Conservation (phyloP, 1,284 basidiomycete genomes). For the Austroboletus novae-zelandiae region DNA sequence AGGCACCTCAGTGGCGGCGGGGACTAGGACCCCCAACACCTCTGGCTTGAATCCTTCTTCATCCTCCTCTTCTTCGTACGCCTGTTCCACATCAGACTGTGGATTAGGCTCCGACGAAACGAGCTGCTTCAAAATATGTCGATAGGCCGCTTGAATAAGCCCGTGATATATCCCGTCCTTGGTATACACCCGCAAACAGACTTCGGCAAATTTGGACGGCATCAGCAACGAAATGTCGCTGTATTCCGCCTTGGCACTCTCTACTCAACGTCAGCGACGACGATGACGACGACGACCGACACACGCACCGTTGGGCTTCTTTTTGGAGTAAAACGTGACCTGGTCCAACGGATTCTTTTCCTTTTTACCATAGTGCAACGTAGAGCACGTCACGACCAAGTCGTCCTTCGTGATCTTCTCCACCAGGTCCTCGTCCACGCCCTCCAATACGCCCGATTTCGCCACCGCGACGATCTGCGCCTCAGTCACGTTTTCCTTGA, state of each 20-base stretch:
- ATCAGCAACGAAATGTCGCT: conserved; percentile 64
- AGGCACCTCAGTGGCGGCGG: too few species aligned
- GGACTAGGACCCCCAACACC: background rate
- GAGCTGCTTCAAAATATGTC: conserved; percentile 44
- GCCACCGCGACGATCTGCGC: conserved; percentile 46
- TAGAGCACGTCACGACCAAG: conserved; percentile 60
- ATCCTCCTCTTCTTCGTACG: background rate
- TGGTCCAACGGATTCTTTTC: conserved; percentile 64
- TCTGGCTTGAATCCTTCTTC: conserved; percentile 16
- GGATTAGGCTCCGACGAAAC: conserved; percentile 9
- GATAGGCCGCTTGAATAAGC: conserved; percentile 66
- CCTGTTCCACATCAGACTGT: background rate
- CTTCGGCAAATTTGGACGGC: conserved; percentile 62
- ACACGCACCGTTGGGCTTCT: conserved; percentile 49
- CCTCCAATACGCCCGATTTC: conserved; percentile 18
- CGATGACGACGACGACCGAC: too few species aligned
- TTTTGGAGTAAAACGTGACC: conserved; percentile 73
- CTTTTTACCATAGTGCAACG: conserved; percentile 73
- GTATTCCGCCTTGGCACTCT: conserved; percentile 40
- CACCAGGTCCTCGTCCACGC: conserved; percentile 32
- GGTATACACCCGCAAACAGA: conserved; percentile 63
- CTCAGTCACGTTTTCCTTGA: conserved; percentile 48
- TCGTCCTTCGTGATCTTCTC: conserved; percentile 44
- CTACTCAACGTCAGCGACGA: conserved; percentile 30
- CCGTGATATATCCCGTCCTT: conserved; percentile 53